These are phyloP conservation scores for Penicillium desertorum DNA, from an alignment of 495 filamentous ascomycete genomes.

Conservation along the genomic window DNA sequence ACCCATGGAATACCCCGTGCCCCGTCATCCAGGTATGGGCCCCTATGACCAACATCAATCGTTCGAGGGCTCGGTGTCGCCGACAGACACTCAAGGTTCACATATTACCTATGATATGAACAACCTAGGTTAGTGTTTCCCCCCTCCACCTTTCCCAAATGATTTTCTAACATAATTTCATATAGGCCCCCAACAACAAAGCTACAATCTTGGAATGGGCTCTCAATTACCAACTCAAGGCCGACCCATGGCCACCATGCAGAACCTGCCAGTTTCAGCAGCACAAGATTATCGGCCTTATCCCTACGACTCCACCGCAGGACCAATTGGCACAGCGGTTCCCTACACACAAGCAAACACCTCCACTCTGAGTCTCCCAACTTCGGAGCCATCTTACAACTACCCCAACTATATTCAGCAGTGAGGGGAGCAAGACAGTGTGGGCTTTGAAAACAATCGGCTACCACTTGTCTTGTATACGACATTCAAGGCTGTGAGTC, in stretches of 20 bases:
- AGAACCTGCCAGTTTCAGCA: slow-evolving; percentile 36
- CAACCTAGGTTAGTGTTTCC: slow-evolving; percentile 26
- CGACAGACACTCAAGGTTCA: slow-evolving; percentile 30
- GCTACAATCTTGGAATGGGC: slow-evolving; percentile 37
- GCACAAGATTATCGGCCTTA: slow-evolving; percentile 38
- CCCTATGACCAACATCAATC: slow-evolving; percentile 36
- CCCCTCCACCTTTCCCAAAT: neutral
- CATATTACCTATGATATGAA: slow-evolving; percentile 31
- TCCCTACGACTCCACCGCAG: slow-evolving; percentile 37
- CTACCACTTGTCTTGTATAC: slow-evolving; percentile 15
- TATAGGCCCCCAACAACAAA: slow-evolving; percentile 35
- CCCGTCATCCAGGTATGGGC: slow-evolving; percentile 33
- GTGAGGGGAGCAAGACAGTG: slow-evolving; percentile 14
- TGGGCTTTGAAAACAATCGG: slow-evolving; percentile 17
- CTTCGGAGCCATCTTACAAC: slow-evolving; percentile 37
- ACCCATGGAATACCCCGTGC: slow-evolving; percentile 38
- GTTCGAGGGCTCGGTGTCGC: slow-evolving; percentile 44
- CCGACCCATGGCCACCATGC: slow-evolving; percentile 34
- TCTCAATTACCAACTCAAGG: slow-evolving; percentile 34
- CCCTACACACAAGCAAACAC: slow-evolving; percentile 39
- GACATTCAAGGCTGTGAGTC: slow-evolving; percentile 18
- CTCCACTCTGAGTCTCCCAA: slow-evolving; percentile 41
- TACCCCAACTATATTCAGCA: slow-evolving; percentile 39
- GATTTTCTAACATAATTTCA: slow-evolving; percentile 14
- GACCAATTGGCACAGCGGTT: slow-evolving; percentile 27